These are phyloP conservation scores for Hymenoscyphus repandus DNA, from an alignment of 2,329 filamentous ascomycete species.

Conservation along the genomic window DNA sequence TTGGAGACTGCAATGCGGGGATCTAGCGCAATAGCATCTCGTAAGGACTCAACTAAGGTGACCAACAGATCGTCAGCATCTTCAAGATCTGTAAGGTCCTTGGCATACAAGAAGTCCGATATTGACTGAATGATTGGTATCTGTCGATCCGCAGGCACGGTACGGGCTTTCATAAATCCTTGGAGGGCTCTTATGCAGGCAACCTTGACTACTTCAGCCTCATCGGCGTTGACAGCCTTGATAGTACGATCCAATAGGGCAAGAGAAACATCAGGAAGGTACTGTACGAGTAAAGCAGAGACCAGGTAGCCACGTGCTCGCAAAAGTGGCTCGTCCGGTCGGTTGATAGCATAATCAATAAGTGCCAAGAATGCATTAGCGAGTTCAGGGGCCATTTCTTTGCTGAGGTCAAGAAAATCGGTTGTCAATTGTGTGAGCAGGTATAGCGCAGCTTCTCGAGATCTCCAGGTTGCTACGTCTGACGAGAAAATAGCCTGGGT, in stretches of 20 bases:
- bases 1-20: constrained; percentile 66
- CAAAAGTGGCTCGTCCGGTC: constrained; percentile 66
- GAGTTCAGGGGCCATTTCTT: constrained; percentile 62
- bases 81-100: constrained; percentile 76
- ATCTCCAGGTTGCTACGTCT: constrained; percentile 48
- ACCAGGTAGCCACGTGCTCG: constrained; percentile 83
- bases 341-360: constrained; percentile 70
- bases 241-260: constrained; percentile 68
- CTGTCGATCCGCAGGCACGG: constrained; percentile 53
- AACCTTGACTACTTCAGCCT: constrained; percentile 85
- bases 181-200: constrained; percentile 86
- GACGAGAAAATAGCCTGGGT: constrained; percentile 67
- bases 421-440: constrained; percentile 78
- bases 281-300: constrained; percentile 71
- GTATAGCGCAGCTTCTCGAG: constrained; percentile 76
- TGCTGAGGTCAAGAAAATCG: constrained; percentile 75
- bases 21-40: constrained; percentile 77
- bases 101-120: constrained; percentile 68
- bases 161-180: constrained; percentile 48
- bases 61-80: constrained; percentile 91
- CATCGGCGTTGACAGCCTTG: constrained; percentile 67
- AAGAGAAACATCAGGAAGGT: constrained; percentile 53
- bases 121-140: constrained; percentile 53
- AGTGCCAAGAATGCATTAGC: constrained; percentile 74
- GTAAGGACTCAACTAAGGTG: constrained; percentile 79